Base-by-base conservation (phyloP, 2,329 filamentous ascomycete genomes). In the Cladosporium sphaerospermum region DNA sequence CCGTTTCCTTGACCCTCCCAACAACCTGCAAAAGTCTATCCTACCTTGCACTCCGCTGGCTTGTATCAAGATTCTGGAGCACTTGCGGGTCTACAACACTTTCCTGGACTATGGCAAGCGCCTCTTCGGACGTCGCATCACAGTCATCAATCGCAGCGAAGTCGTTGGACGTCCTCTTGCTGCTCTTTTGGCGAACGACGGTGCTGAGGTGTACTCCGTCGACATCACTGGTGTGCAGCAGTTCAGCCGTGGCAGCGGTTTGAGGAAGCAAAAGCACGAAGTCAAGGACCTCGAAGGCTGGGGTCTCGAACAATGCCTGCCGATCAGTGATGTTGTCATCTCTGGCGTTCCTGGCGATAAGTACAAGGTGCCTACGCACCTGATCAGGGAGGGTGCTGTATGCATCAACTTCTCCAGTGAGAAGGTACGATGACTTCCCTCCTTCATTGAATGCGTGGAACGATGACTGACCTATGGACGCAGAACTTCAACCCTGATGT, bases 381-480 rank as follows among this genome's bases (percentile, higher is more conserved):
- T 93, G 57, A 78, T 99, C 64, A 82, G 89, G 44, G 88, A 96
- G 53, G 93, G 93, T 45, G 91, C 89, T 31, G 89, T 96, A n/a
- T 99, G 93, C 78, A 91, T 99, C 75, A 99, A 99, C 74, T 97
- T 99, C 70, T 95, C 90, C 7, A 96, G 89, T 48, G 89, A 88
- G 71, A 89, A 91, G 78, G 80, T 82, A 64, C 55, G 71, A 16
- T 16, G 5, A 19, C 23, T 39, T 36, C 11, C 36, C 18, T 14
- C 3, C n/a, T 9, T 14, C 11, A n/a, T 36, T 39, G 10, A 9
- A 4, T n/a, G 36, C 5, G 13, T 18, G 16, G 16, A 18, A 18
- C 33, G 37, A 23, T 54, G 47, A 51, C 54, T 58, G 45, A 51
- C 10, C 19, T 42, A 8, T 32, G 14, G 18, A 13, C 32, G 45